Evolutionary conservation across 371 early-diverging fungal species (phyloP), one percentile per base, ranked within the genome.

Genomic region (Parasitella parasitica): DNA sequence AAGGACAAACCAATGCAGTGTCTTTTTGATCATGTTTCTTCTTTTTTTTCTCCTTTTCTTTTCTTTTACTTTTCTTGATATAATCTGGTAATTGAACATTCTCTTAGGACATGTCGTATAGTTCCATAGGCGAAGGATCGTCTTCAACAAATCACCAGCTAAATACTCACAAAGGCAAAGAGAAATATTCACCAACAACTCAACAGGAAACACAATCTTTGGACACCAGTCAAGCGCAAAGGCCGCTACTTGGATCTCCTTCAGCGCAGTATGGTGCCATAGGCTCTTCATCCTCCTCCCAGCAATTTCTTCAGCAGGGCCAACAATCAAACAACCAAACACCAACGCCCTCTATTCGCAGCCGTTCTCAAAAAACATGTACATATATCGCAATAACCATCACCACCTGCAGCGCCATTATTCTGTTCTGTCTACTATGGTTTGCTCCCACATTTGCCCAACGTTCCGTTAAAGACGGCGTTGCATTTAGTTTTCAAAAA

Each of bases 401-500:
- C 54, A 56, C 61, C 16, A 18, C 63, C 26, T 50, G 52, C 20
- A 49, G 38, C 16, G 38, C 49, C 5, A 8, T 64, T 41, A 6
- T 61, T 3, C 28, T 61, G 12, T 57, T 61, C 5, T 27, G 66
- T 3, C n/a, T 76, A 4, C 22, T 81, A 11, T 54, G 75, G 46
- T 37, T 77, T 58, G 74, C 76, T 3, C 82, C 82, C n/a, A 72
- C 70, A 15, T 78, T 75, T 64, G 82, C 79, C 1, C 77, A 81
- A 22, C 70, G 77, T 28, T 64, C 75, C 4, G 66, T 78, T 2
- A 57, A 75, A 43, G 63, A 72, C 5, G 71, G 69, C 13, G 70
- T 74, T 16, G 54, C 55, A 27, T 67, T 78, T 18, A 41, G 53
- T 5, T 73, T 78, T 48, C 53, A 73, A 28, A 63, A 72, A 54